phyloP scores from a whole-genome alignment of 2,329 filamentous ascomycete species.

The Pestalotiopsis sp. region DNA sequence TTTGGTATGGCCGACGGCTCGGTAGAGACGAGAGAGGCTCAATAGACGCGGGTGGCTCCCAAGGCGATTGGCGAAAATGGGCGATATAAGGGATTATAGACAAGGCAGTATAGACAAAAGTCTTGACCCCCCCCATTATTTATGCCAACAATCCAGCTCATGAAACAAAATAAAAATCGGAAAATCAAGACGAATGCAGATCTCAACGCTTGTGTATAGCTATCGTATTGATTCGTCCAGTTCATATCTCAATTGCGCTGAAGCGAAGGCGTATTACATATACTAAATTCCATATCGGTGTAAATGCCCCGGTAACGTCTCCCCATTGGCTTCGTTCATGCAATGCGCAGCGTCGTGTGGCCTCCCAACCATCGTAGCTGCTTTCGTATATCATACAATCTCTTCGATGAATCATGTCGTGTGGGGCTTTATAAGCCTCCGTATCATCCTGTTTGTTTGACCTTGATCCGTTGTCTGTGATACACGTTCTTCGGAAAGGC shows the following conservation, averaged over 20 bases:
- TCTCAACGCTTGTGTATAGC: not conserved
- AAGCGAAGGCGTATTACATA: slow-evolving; percentile 27
- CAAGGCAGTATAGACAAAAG: not conserved
- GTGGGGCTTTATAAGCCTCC: not conserved
- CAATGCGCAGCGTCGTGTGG: not conserved
- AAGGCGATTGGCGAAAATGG: not conserved
- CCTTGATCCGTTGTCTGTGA: not conserved
- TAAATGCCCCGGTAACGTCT: slow-evolving; percentile 1
- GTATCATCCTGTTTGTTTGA: not conserved
- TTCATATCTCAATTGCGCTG: slow-evolving; percentile 1
- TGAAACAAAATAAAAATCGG: not conserved
- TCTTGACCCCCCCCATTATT: not conserved
- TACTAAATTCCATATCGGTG: slow-evolving; percentile 29
- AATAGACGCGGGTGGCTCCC: not conserved
- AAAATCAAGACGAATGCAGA: not conserved
- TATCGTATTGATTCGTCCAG: not conserved
- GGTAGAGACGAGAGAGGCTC: slow-evolving; percentile 45
- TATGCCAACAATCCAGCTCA: not conserved
- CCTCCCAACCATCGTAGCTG: not conserved
- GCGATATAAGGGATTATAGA: not conserved
- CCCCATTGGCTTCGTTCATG: not conserved
- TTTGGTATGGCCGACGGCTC: slow-evolving; percentile 85
- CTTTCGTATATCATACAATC: not conserved
- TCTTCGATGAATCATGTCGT: not conserved
- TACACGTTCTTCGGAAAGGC: not conserved